Conservation (phyloP, 2,329 filamentous ascomycete species). For the Talaromyces piceae region DNA sequence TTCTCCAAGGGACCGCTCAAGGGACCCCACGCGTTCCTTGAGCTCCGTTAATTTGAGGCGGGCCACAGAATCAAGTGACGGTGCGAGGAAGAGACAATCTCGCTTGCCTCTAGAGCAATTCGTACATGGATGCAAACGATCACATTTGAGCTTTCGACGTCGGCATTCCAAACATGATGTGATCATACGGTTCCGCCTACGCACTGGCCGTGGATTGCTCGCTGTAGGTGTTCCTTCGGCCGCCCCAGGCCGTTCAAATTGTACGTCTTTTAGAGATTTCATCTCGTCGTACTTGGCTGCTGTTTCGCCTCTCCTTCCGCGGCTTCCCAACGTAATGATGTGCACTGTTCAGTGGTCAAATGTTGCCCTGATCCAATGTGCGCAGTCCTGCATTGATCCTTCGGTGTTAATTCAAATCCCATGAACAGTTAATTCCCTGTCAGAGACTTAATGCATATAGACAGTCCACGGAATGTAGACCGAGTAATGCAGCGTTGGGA, state of each 20-base stretch:
- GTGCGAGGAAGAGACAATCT: slow-evolving; percentile 57
- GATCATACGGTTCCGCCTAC: slow-evolving; percentile 60
- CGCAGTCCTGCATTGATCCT: too few relatives aligned
- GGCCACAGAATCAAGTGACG: slow-evolving; percentile 60
- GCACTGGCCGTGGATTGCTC: slow-evolving; percentile 23
- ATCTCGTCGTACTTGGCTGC: neutral
- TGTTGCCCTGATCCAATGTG: too few relatives aligned
- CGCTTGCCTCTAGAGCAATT: slow-evolving; percentile 48
- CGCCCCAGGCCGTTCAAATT: neutral
- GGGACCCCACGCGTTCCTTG: slow-evolving; percentile 67
- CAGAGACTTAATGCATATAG: neutral
- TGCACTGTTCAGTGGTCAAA: too few relatives aligned
- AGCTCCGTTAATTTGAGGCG: slow-evolving; percentile 66
- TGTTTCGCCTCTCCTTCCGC: neutral
- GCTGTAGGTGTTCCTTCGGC: neutral
- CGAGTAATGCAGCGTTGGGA: neutral
- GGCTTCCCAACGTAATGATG: neutral
- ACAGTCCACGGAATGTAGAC: neutral
- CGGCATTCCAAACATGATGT: slow-evolving; percentile 64
- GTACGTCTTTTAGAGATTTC: neutral
- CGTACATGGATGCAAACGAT: slow-evolving; percentile 61
- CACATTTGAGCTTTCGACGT: slow-evolving; percentile 68
- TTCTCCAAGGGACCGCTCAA: slow-evolving; percentile 62
- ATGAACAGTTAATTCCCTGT: neutral
- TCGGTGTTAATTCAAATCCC: too few relatives aligned